Base-by-base conservation (phyloP, 2,329 filamentous ascomycete genomes). In the Remersonia thermophila region DNA sequence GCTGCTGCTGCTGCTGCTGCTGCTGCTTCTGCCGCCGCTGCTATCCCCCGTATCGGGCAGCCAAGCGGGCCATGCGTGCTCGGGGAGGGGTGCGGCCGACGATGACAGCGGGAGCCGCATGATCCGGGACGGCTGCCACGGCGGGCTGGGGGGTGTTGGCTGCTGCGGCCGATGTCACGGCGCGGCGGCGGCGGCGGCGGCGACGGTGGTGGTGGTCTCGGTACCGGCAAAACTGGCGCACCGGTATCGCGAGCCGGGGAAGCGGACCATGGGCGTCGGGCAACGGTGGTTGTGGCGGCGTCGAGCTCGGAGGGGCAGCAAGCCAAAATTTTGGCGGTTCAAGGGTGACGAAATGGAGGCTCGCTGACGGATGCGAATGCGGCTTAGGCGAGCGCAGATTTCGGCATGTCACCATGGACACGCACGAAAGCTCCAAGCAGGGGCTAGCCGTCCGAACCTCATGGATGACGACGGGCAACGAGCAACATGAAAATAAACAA, bases 31-130 rank as follows among this genome's bases (percentile, higher is more conserved):
- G 25, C 31, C 30, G 8, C n/a, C 33, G n/a, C 33, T 27, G 23
- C 30, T n/a, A n/a, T n/a, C n/a, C n/a, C n/a, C n/a, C n/a, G n/a
- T n/a, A n/a, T n/a, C 30, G 12, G 33, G 32, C 3, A 36, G 34
- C 41, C 39, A 44, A 14, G 18, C 26, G 14, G 37, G 35, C 32
- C 31, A 43, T 12, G 34, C 17, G 29, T 36, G 35, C 17, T 35
- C 28, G 20, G 29, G 28, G 20, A 23, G 20, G 20, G 20, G 20
- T 6, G 36, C n/a, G n/a, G 31, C 31, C 23, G 36, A 32, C 11
- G 36, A 17, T 18, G 31, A 25, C 15, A 26, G 32, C 15, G 38
- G 31, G 3, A 40, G 35, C 23, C 27, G 36, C 44, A 47, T 46
- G 11, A 33, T 31, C 28, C 15, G 8, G n/a, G n/a, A n/a, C n/a